These are phyloP conservation scores for Amylocarpus encephaloides DNA, from an alignment of 2,329 filamentous ascomycete genomes.

Conservation along the genomic window DNA sequence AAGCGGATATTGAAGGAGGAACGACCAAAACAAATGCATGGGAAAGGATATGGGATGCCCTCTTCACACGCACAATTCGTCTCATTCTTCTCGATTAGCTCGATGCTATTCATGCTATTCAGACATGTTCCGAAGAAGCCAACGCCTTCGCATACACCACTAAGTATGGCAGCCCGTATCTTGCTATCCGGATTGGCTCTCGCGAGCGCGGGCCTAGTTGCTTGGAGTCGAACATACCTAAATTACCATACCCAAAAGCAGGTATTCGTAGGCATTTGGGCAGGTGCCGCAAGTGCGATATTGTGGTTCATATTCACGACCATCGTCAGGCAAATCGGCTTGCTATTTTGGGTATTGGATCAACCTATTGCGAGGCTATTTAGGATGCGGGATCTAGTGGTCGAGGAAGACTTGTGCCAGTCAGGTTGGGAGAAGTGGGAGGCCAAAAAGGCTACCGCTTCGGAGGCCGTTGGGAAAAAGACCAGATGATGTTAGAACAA, in stretches of 20 bases:
- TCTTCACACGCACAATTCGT: constrained; percentile 93
- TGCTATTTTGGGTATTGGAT: constrained; percentile 67
- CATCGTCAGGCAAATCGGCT: constrained; percentile 58
- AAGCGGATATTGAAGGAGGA: constrained; percentile 93
- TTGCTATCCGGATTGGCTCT: constrained; percentile 50
- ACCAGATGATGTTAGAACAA: constrained; percentile 8
- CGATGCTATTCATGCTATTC: constrained; percentile 77
- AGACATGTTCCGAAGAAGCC: constrained; percentile 58
- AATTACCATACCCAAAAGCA: constrained; percentile 88
- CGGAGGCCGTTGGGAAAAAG: constrained; percentile 28
- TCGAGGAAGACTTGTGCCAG: constrained; percentile 83
- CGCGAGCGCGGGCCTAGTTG: constrained; percentile 59
- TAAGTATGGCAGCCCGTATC: constrained; percentile 54
- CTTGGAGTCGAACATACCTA: constrained; percentile 80
- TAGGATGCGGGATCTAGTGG: constrained; percentile 73
- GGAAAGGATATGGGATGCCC: constrained; percentile 97
- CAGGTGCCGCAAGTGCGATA: constrained; percentile 64
- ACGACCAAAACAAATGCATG: constrained; percentile 71
- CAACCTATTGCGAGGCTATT: constrained; percentile 57
- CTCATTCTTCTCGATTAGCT: constrained; percentile 79
- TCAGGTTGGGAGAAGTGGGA: constrained; percentile 95
- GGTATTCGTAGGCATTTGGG: constrained; percentile 71
- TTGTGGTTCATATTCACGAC: constrained; percentile 73
- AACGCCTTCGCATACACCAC: constrained; percentile 42
- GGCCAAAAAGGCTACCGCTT: constrained; percentile 31